Conservation (phyloP, 2,329 filamentous ascomycete genomes). For the Calonectria henricotiae region DNA sequence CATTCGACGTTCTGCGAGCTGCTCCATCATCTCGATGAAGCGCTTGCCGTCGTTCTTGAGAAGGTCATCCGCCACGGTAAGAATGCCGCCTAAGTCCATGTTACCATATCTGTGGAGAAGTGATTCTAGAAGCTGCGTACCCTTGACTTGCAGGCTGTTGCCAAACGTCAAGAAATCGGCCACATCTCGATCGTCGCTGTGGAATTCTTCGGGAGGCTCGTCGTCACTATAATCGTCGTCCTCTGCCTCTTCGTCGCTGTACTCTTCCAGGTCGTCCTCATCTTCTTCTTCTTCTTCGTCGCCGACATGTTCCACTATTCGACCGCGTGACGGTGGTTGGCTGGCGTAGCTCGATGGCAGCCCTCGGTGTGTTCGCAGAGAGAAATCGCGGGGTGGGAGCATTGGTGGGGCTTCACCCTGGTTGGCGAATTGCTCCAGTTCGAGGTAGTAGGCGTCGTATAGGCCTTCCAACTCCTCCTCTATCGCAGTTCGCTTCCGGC, state of each 20-base stretch:
- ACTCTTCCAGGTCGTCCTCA: constrained; percentile 70
- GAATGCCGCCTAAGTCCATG: constrained; percentile 86
- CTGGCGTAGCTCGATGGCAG: constrained; percentile 72
- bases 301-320: constrained; percentile 79
- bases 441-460: constrained; percentile 98
- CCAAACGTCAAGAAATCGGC: constrained; percentile 97
- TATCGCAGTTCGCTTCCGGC: constrained; percentile 95
- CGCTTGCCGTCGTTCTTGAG: constrained; percentile 99
- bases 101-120: constrained; percentile 65
- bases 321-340: constrained; percentile 82
- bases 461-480: constrained; percentile 98
- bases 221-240: constrained; percentile 78
- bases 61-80: constrained; percentile 98
- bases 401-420: constrained; percentile 78
- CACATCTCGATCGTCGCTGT: constrained; percentile 77
- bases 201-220: constrained; percentile 79
- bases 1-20: constrained; percentile 97
- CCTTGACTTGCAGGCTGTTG: constrained; percentile 95
- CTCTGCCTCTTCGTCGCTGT: constrained; percentile 70
- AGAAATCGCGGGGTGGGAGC: constrained; percentile 72
- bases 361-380: constrained; percentile 73
- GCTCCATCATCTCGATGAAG: constrained; percentile 99
- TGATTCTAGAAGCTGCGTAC: constrained; percentile 69
- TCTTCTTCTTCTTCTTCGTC: constrained; percentile 66
- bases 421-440: constrained; percentile 97